These are phyloP conservation scores for Pseudogymnoascus sp. DNA, from an alignment of 2,329 filamentous ascomycete genomes.

Conservation along the genomic window DNA sequence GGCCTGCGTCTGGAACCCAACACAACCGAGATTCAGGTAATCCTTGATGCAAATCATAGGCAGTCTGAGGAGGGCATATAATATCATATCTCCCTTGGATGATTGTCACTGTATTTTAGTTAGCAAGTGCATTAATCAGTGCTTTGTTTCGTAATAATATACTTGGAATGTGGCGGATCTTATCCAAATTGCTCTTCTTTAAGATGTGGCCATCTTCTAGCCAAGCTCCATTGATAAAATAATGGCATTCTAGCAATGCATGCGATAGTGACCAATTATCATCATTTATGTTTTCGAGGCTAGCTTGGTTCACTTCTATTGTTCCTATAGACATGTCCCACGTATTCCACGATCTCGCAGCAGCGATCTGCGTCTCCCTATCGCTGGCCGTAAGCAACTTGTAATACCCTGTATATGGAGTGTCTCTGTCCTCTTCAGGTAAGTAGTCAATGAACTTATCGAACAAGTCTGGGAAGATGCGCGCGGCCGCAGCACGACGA, in stretches of 20 bases:
- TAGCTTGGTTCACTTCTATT: slow-evolving; percentile 22
- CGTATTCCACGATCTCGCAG: slow-evolving; percentile 32
- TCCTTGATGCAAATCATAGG: slow-evolving; percentile 41
- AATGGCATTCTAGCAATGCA: slow-evolving; percentile 38
- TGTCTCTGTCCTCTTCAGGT: slow-evolving; percentile 32
- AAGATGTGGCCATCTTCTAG: slow-evolving; percentile 36
- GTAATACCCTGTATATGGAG: slow-evolving; percentile 35
- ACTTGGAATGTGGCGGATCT: slow-evolving; percentile 32
- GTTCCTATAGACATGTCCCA: slow-evolving; percentile 31
- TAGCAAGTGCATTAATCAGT: background rate
- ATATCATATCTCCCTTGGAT: slow-evolving; percentile 42
- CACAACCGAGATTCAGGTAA: slow-evolving; percentile 24
- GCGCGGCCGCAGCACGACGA: slow-evolving; percentile 19
- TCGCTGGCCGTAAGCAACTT: slow-evolving; percentile 34
- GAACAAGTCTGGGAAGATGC: slow-evolving; percentile 31
- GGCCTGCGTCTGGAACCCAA: slow-evolving; percentile 5
- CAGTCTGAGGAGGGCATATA: slow-evolving; percentile 37
- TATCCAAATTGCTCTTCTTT: slow-evolving; percentile 28
- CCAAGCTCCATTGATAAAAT: slow-evolving; percentile 36
- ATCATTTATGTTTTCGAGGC: slow-evolving; percentile 27
- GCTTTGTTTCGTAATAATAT: slow-evolving; percentile 16
- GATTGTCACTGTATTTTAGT: slow-evolving; percentile 27
- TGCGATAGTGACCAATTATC: slow-evolving; percentile 30
- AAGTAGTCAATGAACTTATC: slow-evolving; percentile 16
- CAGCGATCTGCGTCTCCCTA: slow-evolving; percentile 18